A percentile compares a stretch with the other conserved stretches of the same genome.
Evolutionary conservation across 2,329 filamentous ascomycete genomes (phyloP).

Genomic region (Paraphoma sp.): DNA sequence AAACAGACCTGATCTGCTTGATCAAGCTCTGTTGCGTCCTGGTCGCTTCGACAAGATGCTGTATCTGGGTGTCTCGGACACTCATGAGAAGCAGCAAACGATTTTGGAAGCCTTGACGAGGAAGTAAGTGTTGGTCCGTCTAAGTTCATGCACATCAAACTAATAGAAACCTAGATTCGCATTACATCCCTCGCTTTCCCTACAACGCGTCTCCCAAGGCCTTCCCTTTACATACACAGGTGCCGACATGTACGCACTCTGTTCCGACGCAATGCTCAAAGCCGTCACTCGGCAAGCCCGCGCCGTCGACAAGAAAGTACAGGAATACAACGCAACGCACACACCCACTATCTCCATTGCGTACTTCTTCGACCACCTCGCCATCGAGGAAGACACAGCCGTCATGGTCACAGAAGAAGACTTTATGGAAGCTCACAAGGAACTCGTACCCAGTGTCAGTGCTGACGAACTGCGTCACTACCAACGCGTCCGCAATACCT

Average conservation of each 20-base stretch:
- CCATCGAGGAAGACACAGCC: constrained; percentile 79
- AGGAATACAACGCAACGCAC: constrained; percentile 65
- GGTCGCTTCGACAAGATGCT: constrained; percentile 98
- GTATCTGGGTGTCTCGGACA: constrained; percentile 94
- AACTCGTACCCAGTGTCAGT: constrained; percentile 93
- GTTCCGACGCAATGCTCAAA: constrained; percentile 98
- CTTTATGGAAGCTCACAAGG: constrained; percentile 79
- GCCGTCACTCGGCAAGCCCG: constrained; percentile 91
- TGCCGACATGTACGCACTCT: constrained; percentile 95
- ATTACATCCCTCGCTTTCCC: constrained; percentile 78
- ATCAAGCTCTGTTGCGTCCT: constrained; percentile 86
- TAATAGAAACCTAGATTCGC: constrained; percentile 70
- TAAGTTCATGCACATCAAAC: not conserved
- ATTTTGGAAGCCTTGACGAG: constrained; percentile 93
- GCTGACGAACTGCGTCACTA: constrained; percentile 92
- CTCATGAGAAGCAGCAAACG: constrained; percentile 92
- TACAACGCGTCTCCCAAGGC: constrained; percentile 73
- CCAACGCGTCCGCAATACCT: constrained; percentile 79
- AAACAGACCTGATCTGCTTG: constrained; percentile 90
- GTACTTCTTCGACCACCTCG: constrained; percentile 94
- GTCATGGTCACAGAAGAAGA: constrained; percentile 91
- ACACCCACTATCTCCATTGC: constrained; percentile 73
- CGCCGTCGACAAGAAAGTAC: constrained; percentile 83
- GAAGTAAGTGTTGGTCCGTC: constrained; percentile 68
- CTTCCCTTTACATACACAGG: constrained; percentile 97